Evolutionary conservation across 75 land plant species (phyloP).

Genomic region (Cunninghamia lanceolata): DNA sequence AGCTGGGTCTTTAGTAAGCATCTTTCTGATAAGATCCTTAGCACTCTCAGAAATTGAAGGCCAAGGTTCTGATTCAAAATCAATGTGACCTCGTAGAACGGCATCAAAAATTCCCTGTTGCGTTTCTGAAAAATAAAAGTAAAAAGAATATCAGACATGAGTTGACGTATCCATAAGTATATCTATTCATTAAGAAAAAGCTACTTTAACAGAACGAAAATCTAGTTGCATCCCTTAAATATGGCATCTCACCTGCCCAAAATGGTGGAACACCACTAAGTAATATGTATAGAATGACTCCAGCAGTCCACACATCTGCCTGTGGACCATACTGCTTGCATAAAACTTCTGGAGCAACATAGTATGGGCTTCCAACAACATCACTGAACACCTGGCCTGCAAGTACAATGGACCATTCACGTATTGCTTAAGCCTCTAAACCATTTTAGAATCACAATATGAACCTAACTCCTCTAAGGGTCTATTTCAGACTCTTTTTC

Average conservation of each 20-base stretch:
- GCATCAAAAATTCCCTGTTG: slow-evolving; percentile 86
- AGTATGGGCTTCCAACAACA: slow-evolving; percentile 89
- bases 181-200: neutral
- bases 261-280: slow-evolving; percentile 85
- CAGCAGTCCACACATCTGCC: slow-evolving; percentile 91
- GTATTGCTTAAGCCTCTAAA: neutral
- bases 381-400: slow-evolving; percentile 64
- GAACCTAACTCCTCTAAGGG: neutral
- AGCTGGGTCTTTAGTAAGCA: slow-evolving; percentile 54
- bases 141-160: neutral
- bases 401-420: slow-evolving; percentile 13
- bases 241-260: slow-evolving; percentile 71
- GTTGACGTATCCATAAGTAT: neutral
- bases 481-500: slow-evolving; percentile 4
- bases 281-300: slow-evolving; percentile 87
- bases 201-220: neutral
- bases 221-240: neutral
- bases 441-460: neutral
- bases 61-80: slow-evolving; percentile 87
- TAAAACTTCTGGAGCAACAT: slow-evolving; percentile 91
- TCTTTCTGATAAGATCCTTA: slow-evolving; percentile 80
- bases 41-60: slow-evolving; percentile 84
- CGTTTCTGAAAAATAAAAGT: slow-evolving; percentile 38
- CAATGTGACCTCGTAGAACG: slow-evolving; percentile 70
- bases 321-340: slow-evolving; percentile 76